Percentiles rank a stretch among this genome's conserved stretches.
phyloP scores from a whole-genome alignment of 129 eudicot species.

The Artemisia annua region DNA sequence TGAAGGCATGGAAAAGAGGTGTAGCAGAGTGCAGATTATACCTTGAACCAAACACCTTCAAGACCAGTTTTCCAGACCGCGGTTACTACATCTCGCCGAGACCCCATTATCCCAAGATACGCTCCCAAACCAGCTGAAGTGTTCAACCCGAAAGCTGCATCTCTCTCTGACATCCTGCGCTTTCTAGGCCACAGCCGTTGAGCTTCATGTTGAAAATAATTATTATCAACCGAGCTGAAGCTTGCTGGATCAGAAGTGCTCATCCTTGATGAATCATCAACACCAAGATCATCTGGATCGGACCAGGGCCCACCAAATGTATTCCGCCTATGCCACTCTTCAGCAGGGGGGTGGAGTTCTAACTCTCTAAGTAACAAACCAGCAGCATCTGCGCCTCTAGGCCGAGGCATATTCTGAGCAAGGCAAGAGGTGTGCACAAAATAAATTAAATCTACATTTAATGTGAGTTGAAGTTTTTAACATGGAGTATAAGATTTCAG shows the following conservation, averaged over 20 bases:
- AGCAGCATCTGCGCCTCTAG: constrained; percentile 99
- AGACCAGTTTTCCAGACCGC: constrained; percentile 98
- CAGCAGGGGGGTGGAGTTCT: constrained; percentile 99
- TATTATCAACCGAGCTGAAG: constrained; percentile 44
- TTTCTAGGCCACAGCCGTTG: constrained; percentile 91
- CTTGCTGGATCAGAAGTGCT: constrained; percentile 56
- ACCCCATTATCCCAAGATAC: constrained; percentile 97
- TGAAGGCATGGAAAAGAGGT: background rate
- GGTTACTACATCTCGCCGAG: constrained; percentile 93
- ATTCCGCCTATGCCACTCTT: constrained; percentile 94
- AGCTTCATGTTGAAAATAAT: constrained; percentile 55
- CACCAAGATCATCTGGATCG: constrained; percentile 72
- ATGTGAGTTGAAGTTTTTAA: background rate
- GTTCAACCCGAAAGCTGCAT: constrained; percentile 94
- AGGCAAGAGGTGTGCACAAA: constrained; percentile 5
- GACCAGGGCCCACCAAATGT: constrained; percentile 99
- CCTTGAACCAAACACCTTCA: constrained; percentile 99
- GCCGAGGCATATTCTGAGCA: constrained; percentile 93
- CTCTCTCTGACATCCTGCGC: constrained; percentile 95
- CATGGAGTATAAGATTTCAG: background rate
- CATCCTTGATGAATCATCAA: constrained; percentile 56
- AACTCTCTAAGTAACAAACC: constrained; percentile 89
- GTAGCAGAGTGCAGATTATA: constrained; percentile 16
- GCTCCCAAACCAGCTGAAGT: constrained; percentile 95
- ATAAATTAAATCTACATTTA: background rate